Evolutionary conservation across 148 eudicot genomes (phyloP).

Genomic region (Pouteria glomerata): DNA sequence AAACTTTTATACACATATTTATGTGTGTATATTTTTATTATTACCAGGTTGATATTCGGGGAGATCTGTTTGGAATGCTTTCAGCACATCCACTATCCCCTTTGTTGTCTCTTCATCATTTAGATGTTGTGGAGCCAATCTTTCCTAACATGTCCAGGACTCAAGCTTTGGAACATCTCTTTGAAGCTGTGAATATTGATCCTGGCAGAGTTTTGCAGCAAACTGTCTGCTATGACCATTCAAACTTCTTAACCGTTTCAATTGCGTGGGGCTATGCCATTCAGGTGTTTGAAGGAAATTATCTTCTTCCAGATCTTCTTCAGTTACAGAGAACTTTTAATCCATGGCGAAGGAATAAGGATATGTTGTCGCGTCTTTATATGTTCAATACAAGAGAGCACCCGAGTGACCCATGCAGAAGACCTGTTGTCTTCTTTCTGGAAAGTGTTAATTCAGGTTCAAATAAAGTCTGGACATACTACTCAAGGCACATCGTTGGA

Average conservation of each 20-base stretch:
- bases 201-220: slow-evolving; percentile 43
- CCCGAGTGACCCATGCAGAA: slow-evolving; percentile 46
- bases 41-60: slow-evolving; percentile 69
- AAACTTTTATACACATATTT: background rate
- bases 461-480: slow-evolving; percentile 37
- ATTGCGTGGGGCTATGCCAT: slow-evolving; percentile 66
- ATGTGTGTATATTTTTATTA: slow-evolving; percentile 4
- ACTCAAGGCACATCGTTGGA: slow-evolving; percentile 26
- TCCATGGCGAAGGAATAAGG: slow-evolving; percentile 64
- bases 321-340: slow-evolving; percentile 48
- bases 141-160: slow-evolving; percentile 36
- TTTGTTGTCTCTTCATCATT: slow-evolving; percentile 42
- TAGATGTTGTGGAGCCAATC: slow-evolving; percentile 37
- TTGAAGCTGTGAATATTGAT: slow-evolving; percentile 36
- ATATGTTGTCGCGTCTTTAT: slow-evolving; percentile 25
- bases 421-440: slow-evolving; percentile 61
- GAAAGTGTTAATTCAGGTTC: slow-evolving; percentile 34
- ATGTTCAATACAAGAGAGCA: slow-evolving; percentile 52
- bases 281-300: slow-evolving; percentile 66
- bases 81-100: slow-evolving; percentile 62
- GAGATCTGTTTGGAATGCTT: slow-evolving; percentile 68
- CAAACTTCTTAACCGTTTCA: slow-evolving; percentile 35
- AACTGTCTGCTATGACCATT: slow-evolving; percentile 40
- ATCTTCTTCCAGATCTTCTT: slow-evolving; percentile 58
- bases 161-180: slow-evolving; percentile 35